These are phyloP conservation scores for Fusarium nanum DNA, from an alignment of 2,329 filamentous ascomycete genomes.

Conservation along the genomic window DNA sequence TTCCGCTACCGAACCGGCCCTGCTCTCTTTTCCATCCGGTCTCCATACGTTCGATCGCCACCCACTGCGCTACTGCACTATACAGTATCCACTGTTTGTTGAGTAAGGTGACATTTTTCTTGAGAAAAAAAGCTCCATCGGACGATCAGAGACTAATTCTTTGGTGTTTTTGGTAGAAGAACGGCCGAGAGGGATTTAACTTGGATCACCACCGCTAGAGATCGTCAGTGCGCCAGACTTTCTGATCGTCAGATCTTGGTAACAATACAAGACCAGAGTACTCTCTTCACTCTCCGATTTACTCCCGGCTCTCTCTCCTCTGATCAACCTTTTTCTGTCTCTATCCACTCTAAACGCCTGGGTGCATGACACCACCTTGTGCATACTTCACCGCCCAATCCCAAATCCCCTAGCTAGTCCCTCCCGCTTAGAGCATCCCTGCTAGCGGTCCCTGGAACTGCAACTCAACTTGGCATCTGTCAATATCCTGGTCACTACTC, in stretches of 20 bases:
- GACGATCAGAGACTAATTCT: constrained; percentile 22
- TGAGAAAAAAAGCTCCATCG: background rate
- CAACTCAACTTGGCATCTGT: constrained; percentile 19
- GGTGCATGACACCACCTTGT: constrained; percentile 46
- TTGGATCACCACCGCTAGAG: constrained; percentile 11
- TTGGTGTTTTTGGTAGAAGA: background rate
- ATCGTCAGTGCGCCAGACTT: constrained; percentile 5
- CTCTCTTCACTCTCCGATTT: background rate
- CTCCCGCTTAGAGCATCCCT: constrained; percentile 33
- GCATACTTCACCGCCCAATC: constrained; percentile 45
- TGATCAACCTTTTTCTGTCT: no score
- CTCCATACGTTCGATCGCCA: constrained; percentile 21
- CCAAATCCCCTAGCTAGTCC: constrained; percentile 14
- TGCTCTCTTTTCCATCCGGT: constrained; percentile 18
- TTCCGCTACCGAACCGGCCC: constrained; percentile 9
- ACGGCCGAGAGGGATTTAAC: constrained; percentile 7
- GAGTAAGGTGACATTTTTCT: constrained; percentile 29
- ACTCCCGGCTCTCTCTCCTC: background rate
- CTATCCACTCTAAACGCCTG: constrained; percentile 29
- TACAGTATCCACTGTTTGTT: constrained; percentile 14
- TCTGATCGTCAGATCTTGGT: background rate
- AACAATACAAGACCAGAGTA: background rate
- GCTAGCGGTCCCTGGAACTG: constrained; percentile 23
- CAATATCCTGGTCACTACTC: background rate
- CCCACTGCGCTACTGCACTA: background rate